Percentiles rank a stretch among this genome's conserved stretches.
phyloP scores from a whole-genome alignment of 108 stramenopile genomes.

The Chaetoceros tenuissimus region DNA sequence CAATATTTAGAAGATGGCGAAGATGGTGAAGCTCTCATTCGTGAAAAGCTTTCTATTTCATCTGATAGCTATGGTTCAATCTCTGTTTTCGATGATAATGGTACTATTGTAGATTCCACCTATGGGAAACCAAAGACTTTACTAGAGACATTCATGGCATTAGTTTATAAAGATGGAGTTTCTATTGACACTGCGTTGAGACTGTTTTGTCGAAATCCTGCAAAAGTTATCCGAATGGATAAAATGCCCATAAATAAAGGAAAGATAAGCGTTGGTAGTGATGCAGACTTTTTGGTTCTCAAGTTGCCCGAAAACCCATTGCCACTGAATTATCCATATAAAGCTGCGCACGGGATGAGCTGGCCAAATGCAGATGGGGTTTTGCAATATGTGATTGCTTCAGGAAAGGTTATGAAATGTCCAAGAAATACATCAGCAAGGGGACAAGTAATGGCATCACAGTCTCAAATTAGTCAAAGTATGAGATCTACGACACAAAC shows the following conservation, averaged over 20 bases:
- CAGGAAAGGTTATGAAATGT: constrained; percentile 3
- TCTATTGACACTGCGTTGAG: not conserved
- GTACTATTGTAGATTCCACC: too few relatives aligned
- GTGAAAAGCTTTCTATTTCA: too few relatives aligned
- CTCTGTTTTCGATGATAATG: too few relatives aligned
- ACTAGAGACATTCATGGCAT: constrained; percentile 1
- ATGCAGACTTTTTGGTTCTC: constrained; percentile 5
- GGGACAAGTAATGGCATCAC: too few relatives aligned
- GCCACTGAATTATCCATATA: not conserved
- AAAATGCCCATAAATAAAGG: not conserved
- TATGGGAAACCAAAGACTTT: constrained; percentile 1
- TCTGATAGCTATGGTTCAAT: too few relatives aligned
- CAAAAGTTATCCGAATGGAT: not conserved
- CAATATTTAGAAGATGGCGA: too few relatives aligned
- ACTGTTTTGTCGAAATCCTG: constrained; percentile 3
- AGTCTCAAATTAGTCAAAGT: too few relatives aligned
- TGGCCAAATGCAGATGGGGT: constrained; percentile 8
- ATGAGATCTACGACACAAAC: too few relatives aligned
- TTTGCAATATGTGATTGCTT: constrained; percentile 6
- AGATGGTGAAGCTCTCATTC: too few relatives aligned
- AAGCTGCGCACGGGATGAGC: not conserved
- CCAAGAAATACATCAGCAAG: too few relatives aligned
- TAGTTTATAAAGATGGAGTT: constrained; percentile 1
- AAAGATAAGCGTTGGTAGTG: constrained; percentile 1
- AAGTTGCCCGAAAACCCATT: not conserved